Evolutionary conservation across 192 early-diverging fungal genomes (phyloP).

Genomic region (Coemansia sp.): DNA sequence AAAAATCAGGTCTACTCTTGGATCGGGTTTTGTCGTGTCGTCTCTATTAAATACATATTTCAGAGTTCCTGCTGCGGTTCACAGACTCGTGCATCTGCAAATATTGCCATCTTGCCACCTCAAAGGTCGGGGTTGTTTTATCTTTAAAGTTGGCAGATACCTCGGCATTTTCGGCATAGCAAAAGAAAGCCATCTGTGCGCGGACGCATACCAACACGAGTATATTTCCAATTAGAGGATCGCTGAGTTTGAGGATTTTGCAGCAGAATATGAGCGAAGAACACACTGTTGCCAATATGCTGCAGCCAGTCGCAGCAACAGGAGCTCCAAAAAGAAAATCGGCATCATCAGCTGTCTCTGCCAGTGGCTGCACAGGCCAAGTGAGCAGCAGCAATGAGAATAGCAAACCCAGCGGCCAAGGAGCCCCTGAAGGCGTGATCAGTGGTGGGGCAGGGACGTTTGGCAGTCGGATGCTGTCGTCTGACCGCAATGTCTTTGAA

Average conservation of each 20-base stretch:
- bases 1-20: background rate
- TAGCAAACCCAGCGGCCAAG: background rate
- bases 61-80: background rate
- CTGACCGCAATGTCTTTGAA: constrained; percentile 76
- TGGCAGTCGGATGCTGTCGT: constrained; percentile 73
- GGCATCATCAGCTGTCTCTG: constrained; percentile 42
- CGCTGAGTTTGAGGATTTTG: background rate
- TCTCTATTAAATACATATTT: background rate
- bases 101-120: background rate
- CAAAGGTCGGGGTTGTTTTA: background rate
- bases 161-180: background rate
- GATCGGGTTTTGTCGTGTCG: background rate
- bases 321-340: constrained; percentile 38
- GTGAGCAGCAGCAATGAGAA: background rate
- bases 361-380: constrained; percentile 17
- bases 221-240: background rate
- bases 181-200: background rate
- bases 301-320: constrained; percentile 5
- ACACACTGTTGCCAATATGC: background rate
- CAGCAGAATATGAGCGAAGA: constrained; percentile 15
- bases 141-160: background rate
- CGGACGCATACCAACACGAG: background rate
- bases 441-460: constrained; percentile 48
- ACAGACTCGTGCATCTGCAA: background rate
- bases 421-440: constrained; percentile 1